Conservation (phyloP, 495 filamentous ascomycete genomes). For the Aspergillus steynii region DNA sequence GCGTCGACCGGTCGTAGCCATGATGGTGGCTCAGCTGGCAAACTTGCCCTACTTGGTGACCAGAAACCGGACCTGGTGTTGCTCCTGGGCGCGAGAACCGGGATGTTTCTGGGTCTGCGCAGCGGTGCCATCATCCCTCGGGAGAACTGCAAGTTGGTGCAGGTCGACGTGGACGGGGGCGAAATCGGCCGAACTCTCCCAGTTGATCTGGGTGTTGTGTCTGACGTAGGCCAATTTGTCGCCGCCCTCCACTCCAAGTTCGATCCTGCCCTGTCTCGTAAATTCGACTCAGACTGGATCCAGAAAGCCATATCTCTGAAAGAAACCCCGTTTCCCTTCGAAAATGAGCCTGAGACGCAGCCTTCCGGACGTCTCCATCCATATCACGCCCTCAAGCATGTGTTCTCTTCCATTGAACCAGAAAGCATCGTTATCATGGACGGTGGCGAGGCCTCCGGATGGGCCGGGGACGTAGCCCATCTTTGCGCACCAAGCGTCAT, state of each 20-base stretch:
- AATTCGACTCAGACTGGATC: constrained; percentile 21
- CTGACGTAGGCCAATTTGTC: constrained; percentile 23
- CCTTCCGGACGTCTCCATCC: constrained; percentile 25
- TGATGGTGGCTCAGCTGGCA: constrained; percentile 13
- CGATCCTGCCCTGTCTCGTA: background rate
- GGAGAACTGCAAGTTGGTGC: constrained; percentile 25
- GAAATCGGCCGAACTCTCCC: constrained; percentile 29
- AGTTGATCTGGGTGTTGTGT: constrained; percentile 26
- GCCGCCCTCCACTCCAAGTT: constrained; percentile 16
- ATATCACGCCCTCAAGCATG: constrained; percentile 25
- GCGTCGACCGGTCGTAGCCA: constrained; percentile 13
- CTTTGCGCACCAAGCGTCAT: constrained; percentile 17
- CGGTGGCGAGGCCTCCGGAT: constrained; percentile 26
- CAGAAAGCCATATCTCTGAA: constrained; percentile 15
- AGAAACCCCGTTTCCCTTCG: constrained; percentile 18
- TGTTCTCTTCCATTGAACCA: constrained; percentile 25
- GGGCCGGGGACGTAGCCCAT: constrained; percentile 19
- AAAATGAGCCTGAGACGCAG: constrained; percentile 16
- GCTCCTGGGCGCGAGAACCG: constrained; percentile 30
- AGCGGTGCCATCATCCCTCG: constrained; percentile 27
- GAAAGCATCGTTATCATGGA: constrained; percentile 29
- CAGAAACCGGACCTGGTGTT: constrained; percentile 24
- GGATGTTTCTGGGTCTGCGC: constrained; percentile 29
- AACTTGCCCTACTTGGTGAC: constrained; percentile 16
- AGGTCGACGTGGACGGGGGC: constrained; percentile 26